Evolutionary conservation across 768 basidiomycete genomes (phyloP).

Genomic region (Trametes gibbosa): DNA sequence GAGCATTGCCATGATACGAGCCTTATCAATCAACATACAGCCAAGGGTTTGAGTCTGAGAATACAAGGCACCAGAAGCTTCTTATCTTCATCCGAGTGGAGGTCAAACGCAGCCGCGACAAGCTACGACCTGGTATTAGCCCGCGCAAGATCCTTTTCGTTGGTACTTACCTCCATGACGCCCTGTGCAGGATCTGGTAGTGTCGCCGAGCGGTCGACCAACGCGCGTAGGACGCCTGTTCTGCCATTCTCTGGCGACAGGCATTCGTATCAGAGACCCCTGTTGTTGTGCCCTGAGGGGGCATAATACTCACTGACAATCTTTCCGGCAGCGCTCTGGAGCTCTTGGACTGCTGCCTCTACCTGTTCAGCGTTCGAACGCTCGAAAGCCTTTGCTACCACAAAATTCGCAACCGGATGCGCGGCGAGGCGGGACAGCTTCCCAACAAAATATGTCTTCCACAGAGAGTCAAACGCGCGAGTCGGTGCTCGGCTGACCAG

Average conservation of each 20-base stretch:
- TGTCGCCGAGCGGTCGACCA: constrained; percentile 63
- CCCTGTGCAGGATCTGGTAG: constrained; percentile 47
- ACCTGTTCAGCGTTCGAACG: constrained; percentile 59
- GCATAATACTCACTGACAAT: constrained; percentile 58
- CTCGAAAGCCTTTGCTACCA: constrained; percentile 76
- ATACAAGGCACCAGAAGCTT: constrained; percentile 64
- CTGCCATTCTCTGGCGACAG: constrained; percentile 55
- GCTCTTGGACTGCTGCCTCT: constrained; percentile 52
- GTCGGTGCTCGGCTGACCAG: constrained; percentile 63
- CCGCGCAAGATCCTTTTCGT: too few relatives aligned
- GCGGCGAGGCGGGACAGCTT: constrained; percentile 68
- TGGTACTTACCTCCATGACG: constrained; percentile 53
- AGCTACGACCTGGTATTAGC: constrained; percentile 42
- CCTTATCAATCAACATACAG: constrained; percentile 37
- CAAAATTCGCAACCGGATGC: constrained; percentile 95
- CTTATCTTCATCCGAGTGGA: constrained; percentile 47
- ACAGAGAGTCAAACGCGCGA: constrained; percentile 61
- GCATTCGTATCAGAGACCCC: background rate
- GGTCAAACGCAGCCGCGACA: constrained; percentile 56
- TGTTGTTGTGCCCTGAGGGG: too few relatives aligned
- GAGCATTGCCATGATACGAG: background rate
- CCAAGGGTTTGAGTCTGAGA: constrained; percentile 49
- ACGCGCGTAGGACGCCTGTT: constrained; percentile 74
- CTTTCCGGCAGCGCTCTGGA: constrained; percentile 54
- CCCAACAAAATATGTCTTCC: constrained; percentile 77